Conservation (phyloP, 768 basidiomycete genomes). For the Tylopilus sp. region DNA sequence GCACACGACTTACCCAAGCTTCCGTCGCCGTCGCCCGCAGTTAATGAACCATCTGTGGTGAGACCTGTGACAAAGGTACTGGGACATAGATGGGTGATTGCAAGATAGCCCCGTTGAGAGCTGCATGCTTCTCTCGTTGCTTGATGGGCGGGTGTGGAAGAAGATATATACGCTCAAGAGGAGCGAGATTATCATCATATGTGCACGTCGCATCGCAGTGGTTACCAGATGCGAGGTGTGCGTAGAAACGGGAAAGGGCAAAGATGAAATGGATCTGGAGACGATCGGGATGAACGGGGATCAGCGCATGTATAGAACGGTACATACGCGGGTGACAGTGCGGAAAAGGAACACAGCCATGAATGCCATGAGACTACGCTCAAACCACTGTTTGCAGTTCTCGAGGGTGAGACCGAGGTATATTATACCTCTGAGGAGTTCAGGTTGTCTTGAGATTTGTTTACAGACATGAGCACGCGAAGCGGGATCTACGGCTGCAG, state of each 20-base stretch:
- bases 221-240: slow-evolving; percentile 47
- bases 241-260: slow-evolving; percentile 64
- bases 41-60: slow-evolving; percentile 47
- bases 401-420: slow-evolving; percentile 74
- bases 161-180: slow-evolving; percentile 61
- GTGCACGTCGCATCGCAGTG: slow-evolving; percentile 3
- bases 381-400: slow-evolving; percentile 80
- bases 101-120: neutral
- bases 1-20: slow-evolving; percentile 52
- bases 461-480: slow-evolving; percentile 66
- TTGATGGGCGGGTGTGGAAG: slow-evolving; percentile 36
- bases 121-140: slow-evolving; percentile 5
- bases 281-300: slow-evolving; percentile 1
- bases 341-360: slow-evolving; percentile 58
- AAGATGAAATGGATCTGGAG: slow-evolving; percentile 72
- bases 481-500: slow-evolving; percentile 53
- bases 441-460: slow-evolving; percentile 70
- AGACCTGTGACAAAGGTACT: slow-evolving; percentile 53
- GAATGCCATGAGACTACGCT: slow-evolving; percentile 56
- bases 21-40: slow-evolving; percentile 56
- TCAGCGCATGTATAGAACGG: neutral
- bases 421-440: slow-evolving; percentile 64
- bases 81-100: slow-evolving; percentile 59
- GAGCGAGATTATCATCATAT: slow-evolving; percentile 23
- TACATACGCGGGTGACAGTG: slow-evolving; percentile 63